Evolutionary conservation across 495 filamentous ascomycete genomes (phyloP).

Genomic region (Cetradonia linearis): DNA sequence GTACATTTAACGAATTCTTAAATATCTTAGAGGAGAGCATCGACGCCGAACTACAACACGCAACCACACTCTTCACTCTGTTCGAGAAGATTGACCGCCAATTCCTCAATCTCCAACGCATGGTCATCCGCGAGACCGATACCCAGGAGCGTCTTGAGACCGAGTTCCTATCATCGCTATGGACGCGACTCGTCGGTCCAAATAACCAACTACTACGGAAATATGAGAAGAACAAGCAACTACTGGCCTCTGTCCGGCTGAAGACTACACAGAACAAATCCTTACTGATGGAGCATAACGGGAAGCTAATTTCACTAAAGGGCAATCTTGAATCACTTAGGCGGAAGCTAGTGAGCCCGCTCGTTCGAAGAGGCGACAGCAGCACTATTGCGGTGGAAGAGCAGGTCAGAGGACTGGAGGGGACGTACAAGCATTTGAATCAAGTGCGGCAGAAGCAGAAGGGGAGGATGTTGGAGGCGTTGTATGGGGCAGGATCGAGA

Average conservation of each 20-base stretch:
- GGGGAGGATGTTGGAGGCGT: conserved; percentile 67
- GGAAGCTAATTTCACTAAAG: conserved; percentile 66
- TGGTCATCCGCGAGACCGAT: conserved; percentile 72
- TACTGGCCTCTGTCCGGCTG: conserved; percentile 64
- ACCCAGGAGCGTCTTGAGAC: conserved; percentile 66
- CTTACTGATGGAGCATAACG: conserved; percentile 72
- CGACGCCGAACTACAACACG: conserved; percentile 66
- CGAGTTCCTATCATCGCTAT: conserved; percentile 72
- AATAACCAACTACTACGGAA: conserved; percentile 63
- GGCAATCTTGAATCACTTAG: conserved; percentile 68
- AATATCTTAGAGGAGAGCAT: conserved; percentile 82
- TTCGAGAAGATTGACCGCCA: conserved; percentile 83
- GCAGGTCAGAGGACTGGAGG: conserved; percentile 72
- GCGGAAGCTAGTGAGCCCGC: conserved; percentile 66
- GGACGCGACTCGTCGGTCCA: conserved; percentile 71
- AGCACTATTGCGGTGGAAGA: conserved; percentile 53
- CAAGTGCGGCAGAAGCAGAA: conserved; percentile 67
- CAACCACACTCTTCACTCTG: conserved; percentile 63
- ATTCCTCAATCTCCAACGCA: conserved; percentile 76
- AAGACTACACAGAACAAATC: conserved; percentile 80
- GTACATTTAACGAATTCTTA: conserved; percentile 80
- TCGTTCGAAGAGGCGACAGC: conserved; percentile 56
- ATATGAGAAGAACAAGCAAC: conserved; percentile 73
- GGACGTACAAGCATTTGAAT: conserved; percentile 64
- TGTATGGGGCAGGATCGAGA: conserved; percentile 52